Conservation (phyloP, 106 monocot species). For the Vanilla planifolia region DNA sequence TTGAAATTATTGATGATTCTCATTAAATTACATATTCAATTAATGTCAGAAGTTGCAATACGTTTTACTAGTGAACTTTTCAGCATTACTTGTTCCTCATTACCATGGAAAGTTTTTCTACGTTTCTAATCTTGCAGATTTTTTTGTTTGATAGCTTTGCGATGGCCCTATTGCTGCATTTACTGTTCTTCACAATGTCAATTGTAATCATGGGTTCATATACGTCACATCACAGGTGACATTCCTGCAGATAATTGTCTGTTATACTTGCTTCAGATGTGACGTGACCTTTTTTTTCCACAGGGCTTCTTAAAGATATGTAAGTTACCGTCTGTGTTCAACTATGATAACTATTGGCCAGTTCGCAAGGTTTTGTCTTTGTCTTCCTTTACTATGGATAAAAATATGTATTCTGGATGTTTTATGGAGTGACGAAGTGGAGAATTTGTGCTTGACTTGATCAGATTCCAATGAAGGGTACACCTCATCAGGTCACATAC, state of each 20-base stretch:
- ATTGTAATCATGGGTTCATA: conserved; percentile 94
- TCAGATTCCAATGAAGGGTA: conserved; percentile 82
- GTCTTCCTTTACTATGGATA: not conserved
- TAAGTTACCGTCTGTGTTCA: conserved; percentile 69
- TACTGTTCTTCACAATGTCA: conserved; percentile 90
- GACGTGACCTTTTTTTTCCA: not conserved
- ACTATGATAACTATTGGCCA: conserved; percentile 96
- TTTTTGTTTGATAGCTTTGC: conserved; percentile 48
- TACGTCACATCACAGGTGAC: conserved; percentile 93
- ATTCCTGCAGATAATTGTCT: not conserved
- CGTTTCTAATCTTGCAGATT: not conserved
- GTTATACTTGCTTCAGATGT: not conserved
- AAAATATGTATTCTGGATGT: not conserved
- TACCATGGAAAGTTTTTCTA: not conserved
- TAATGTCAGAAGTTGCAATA: not conserved
- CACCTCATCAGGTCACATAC: conserved; percentile 94
- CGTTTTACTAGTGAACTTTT: not conserved
- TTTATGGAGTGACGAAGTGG: not conserved
- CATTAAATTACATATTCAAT: not conserved
- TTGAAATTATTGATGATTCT: too few relatives aligned
- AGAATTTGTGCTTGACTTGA: conserved; percentile 6
- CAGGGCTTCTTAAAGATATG: conserved; percentile 96
- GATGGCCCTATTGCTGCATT: conserved; percentile 87
- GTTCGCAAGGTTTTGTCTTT: conserved; percentile 68
- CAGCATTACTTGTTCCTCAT: not conserved